Evolutionary conservation across 1,284 basidiomycete genomes (phyloP), one percentile per base, ranked within the genome.

Genomic region (Papiliotrema fonsecae): DNA sequence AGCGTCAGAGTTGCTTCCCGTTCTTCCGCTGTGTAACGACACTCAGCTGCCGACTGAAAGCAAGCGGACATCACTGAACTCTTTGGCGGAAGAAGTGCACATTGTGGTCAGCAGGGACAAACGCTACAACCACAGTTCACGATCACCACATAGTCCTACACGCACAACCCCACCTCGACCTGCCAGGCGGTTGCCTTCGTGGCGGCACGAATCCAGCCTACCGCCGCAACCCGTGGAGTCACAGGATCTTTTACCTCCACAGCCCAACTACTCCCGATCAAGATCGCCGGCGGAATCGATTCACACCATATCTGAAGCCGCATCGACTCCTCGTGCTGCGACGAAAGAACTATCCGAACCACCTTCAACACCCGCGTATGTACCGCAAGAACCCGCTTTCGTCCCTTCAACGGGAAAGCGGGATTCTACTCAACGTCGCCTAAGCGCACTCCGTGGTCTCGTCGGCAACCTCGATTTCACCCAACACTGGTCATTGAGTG

Each of bases 381-480:
- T 32, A 10, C 14, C 30, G 5, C 40, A 42, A 5, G n/a, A 31
- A 32, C 19, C 32, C 7, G 18, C 47, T 19, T 32, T 35, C 47
- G 24, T 35, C 9, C 38, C 47, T 26, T 18, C 27, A n/a, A 16
- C 22, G 21, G 21, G 57, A 14, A 65, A 63, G 42, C 48, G 61
- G 11, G 61, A 65, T 39, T 66, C 64, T 2, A 50, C 62, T 11
- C 62, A 65, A 45, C 50, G 69, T 25, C 52, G 69, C 14, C 49
- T 72, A 27, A 60, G 57, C 28, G 65, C 68, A 1, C 47, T 72
- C 10, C 50, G 61, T 11, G 65, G 63, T 35, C 54, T 70, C n/a
- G 68, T 72, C 14, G 58, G 58, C 21, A 64, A 61, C 39, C 56
- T 72, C 40, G 67, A 72, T 47, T 68, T 72, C 55, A 58, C 60